These are phyloP conservation scores for Alternaria conjuncta DNA, from an alignment of 2,329 filamentous ascomycete species.

Conservation along the genomic window DNA sequence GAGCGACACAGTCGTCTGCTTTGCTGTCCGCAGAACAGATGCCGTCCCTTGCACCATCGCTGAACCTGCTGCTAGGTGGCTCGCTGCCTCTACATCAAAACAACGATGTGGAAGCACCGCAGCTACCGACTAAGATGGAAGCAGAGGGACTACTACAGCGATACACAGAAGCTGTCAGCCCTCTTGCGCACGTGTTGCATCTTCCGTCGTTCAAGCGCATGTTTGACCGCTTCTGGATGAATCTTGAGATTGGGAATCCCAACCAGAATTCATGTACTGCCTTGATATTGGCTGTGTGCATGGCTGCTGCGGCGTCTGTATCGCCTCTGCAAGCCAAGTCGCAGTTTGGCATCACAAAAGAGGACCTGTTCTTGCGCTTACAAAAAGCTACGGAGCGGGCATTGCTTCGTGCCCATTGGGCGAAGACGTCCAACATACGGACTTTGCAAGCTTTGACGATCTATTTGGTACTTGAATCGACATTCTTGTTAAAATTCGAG, in stretches of 20 bases:
- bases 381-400: constrained; percentile 48
- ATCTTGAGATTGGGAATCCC: constrained; percentile 43
- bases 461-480: constrained; percentile 36
- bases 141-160: constrained; percentile 44
- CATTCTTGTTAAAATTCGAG: background rate
- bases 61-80: constrained; percentile 42
- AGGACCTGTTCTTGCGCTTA: constrained; percentile 44
- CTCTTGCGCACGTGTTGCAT: constrained; percentile 48
- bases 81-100: constrained; percentile 37
- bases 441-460: constrained; percentile 48
- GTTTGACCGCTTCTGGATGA: constrained; percentile 47
- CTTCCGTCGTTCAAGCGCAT: constrained; percentile 47
- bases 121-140: constrained; percentile 45
- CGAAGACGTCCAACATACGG: constrained; percentile 48
- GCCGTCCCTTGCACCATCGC: constrained; percentile 46
- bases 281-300: constrained; percentile 46
- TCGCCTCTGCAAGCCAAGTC: constrained; percentile 48
- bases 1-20: constrained; percentile 43
- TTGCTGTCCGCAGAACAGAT: constrained; percentile 47
- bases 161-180: constrained; percentile 47
- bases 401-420: constrained; percentile 46
- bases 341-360: constrained; percentile 48
- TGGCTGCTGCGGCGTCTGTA: constrained; percentile 47
- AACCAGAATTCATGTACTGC: constrained; percentile 48
- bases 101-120: constrained; percentile 38